A percentile compares a stretch with the other conserved stretches of the same genome.
These are phyloP conservation scores for Zymoseptoria brevis DNA, from an alignment of 2,329 filamentous ascomycete species.

Conservation along the genomic window DNA sequence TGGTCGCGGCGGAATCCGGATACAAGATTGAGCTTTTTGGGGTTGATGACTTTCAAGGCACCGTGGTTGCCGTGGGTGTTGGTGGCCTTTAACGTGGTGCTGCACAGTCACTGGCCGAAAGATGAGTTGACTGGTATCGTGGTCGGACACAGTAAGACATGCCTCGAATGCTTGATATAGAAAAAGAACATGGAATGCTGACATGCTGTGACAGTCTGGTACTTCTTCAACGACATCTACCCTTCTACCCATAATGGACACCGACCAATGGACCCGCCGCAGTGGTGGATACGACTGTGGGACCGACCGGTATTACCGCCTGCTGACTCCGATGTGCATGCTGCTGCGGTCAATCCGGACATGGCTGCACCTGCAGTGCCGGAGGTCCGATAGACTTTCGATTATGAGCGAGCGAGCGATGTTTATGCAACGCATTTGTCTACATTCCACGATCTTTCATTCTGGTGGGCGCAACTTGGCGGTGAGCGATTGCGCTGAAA, in stretches of 20 bases:
- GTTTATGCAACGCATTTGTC: background rate
- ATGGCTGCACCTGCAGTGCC: conserved; percentile 23
- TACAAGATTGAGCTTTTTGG: conserved; percentile 71
- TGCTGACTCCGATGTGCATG: conserved; percentile 22
- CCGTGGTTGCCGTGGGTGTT: conserved; percentile 95
- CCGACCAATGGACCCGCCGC: conserved; percentile 78
- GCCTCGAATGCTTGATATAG: background rate
- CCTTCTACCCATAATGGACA: conserved; percentile 80
- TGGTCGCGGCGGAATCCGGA: conserved; percentile 95
- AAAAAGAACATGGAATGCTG: background rate
- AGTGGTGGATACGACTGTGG: conserved; percentile 83
- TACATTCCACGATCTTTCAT: background rate
- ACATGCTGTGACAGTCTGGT: conserved; percentile 59
- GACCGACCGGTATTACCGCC: conserved; percentile 38
- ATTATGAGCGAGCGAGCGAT: background rate
- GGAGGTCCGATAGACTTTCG: conserved; percentile 13
- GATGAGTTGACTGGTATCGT: conserved; percentile 94
- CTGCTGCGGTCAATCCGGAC: conserved; percentile 24
- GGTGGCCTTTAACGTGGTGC: conserved; percentile 83
- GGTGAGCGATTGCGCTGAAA: background rate
- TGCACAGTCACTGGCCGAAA: conserved; percentile 83
- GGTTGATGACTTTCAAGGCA: conserved; percentile 81
- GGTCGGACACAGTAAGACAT: conserved; percentile 64
- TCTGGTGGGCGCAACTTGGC: background rate
- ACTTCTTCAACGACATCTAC: conserved; percentile 96